These are phyloP conservation scores for Pyricularia sp. DNA, from an alignment of 2,329 filamentous ascomycete species.

Conservation along the genomic window DNA sequence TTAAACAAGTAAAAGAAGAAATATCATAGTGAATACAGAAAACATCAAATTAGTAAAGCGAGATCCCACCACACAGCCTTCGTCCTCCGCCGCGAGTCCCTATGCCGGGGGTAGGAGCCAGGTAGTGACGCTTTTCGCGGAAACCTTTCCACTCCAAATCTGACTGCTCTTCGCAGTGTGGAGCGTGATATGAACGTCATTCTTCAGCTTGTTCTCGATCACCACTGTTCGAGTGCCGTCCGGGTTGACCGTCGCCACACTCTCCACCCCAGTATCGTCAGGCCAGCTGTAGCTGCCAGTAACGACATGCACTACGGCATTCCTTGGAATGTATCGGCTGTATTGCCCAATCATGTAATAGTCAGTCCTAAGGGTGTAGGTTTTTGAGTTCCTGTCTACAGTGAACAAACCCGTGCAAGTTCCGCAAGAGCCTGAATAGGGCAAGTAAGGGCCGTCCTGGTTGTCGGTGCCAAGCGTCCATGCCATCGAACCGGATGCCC, in stretches of 20 bases:
- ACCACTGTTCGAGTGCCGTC: slow-evolving; percentile 31
- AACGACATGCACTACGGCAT: slow-evolving; percentile 26
- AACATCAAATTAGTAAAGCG: neutral
- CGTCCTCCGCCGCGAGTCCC: slow-evolving; percentile 7
- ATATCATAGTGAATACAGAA: neutral
- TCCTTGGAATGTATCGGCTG: slow-evolving; percentile 31
- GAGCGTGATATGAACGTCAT: slow-evolving; percentile 29
- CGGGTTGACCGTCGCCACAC: slow-evolving; percentile 32
- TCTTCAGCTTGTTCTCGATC: slow-evolving; percentile 31
- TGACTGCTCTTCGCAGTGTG: slow-evolving; percentile 17
- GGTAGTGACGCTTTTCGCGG: slow-evolving; percentile 21
- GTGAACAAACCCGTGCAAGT: slow-evolving; percentile 40
- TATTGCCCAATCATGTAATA: slow-evolving; percentile 43
- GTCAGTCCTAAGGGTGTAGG: slow-evolving; percentile 32
- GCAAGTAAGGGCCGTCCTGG: slow-evolving; percentile 27
- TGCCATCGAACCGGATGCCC: slow-evolving; percentile 28
- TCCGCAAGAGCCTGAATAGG: slow-evolving; percentile 24
- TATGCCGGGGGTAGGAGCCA: slow-evolving; percentile 21
- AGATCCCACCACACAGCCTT: neutral
- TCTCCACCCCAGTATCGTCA: slow-evolving; percentile 25
- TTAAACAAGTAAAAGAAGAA: neutral
- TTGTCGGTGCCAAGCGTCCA: slow-evolving; percentile 31
- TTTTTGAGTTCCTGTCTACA: slow-evolving; percentile 31
- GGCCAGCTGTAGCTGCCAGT: slow-evolving; percentile 30
- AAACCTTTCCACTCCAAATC: slow-evolving; percentile 25